Percentiles rank a stretch among this genome's conserved stretches.
phyloP scores from a whole-genome alignment of 495 filamentous ascomycete species.

The Aspergillus hancockii region DNA sequence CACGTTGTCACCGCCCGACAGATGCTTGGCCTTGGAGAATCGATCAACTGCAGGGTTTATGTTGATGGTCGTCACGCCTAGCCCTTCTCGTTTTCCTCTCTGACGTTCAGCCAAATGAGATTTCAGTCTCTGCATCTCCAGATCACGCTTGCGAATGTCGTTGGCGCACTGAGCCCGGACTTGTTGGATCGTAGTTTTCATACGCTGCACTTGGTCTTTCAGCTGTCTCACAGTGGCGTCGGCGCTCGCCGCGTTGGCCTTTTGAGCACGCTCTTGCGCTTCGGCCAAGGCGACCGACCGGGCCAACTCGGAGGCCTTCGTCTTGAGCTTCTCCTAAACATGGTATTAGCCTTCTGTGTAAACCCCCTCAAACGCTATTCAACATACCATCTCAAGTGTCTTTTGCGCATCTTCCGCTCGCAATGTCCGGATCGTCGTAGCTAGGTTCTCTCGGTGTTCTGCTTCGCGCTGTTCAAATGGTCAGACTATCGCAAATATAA shows the following conservation, averaged over 20 bases:
- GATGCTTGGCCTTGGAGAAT: conserved; percentile 28
- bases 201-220: conserved; percentile 76
- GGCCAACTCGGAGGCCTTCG: conserved; percentile 69
- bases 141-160: conserved; percentile 87
- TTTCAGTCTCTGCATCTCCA: conserved; percentile 85
- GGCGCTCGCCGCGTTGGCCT: conserved; percentile 65
- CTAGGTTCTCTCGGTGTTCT: conserved; percentile 77
- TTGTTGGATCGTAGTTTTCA: conserved; percentile 76
- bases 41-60: conserved; percentile 44
- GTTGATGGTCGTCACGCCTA: conserved; percentile 52
- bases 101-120: conserved; percentile 67
- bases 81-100: conserved; percentile 50
- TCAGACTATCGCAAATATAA: background rate
- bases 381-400: conserved; percentile 54
- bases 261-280: conserved; percentile 68
- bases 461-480: conserved; percentile 69
- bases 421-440: conserved; percentile 73
- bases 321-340: conserved; percentile 58
- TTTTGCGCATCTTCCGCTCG: conserved; percentile 72
- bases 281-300: conserved; percentile 75
- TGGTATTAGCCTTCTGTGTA: conserved; percentile 15
- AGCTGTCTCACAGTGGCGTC: conserved; percentile 69
- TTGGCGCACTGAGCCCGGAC: conserved; percentile 85
- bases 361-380: background rate
- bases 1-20: conserved; percentile 45